Conservation (phyloP, 108 stramenopile species). For the Fragilaria radians region DNA sequence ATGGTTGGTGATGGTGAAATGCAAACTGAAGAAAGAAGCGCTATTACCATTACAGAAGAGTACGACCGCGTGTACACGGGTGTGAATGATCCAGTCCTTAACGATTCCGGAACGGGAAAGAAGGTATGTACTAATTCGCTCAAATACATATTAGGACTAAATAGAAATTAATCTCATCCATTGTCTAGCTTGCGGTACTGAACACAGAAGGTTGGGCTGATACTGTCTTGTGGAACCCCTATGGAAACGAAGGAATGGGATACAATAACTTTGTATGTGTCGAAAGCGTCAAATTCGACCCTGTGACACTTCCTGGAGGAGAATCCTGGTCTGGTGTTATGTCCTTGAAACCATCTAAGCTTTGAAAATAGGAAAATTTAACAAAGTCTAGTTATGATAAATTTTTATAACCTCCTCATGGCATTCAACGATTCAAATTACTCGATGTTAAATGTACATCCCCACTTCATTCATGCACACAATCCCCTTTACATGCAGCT, state of each 20-base stretch:
- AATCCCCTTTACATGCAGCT: no score
- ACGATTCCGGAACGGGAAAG: conserved; percentile 85
- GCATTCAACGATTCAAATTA: no score
- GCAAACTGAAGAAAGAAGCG: conserved; percentile 81
- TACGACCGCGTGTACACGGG: conserved; percentile 93
- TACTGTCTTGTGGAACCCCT: conserved; percentile 93
- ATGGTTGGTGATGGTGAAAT: conserved; percentile 79
- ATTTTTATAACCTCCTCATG: no score
- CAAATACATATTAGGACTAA: no score
- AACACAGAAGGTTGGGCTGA: conserved; percentile 91
- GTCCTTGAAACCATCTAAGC: conserved; percentile 45
- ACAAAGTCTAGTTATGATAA: no score
- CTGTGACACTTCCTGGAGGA: conserved; percentile 72
- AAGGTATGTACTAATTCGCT: conserved; percentile 43
- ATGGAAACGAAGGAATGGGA: conserved; percentile 93
- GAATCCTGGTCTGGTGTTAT: conserved; percentile 74
- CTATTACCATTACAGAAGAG: conserved; percentile 81
- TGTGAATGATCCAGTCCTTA: conserved; percentile 86
- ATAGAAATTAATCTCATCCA: neutral
- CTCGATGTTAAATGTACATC: no score
- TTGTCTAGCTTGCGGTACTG: conserved; percentile 54
- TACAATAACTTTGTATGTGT: conserved; percentile 95
- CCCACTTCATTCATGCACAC: no score
- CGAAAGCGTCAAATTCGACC: conserved; percentile 89
- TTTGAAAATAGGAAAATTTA: no score